These are phyloP conservation scores for Aspergillus pseudotamarii DNA, from an alignment of 2,329 filamentous ascomycete genomes.

Conservation along the genomic window DNA sequence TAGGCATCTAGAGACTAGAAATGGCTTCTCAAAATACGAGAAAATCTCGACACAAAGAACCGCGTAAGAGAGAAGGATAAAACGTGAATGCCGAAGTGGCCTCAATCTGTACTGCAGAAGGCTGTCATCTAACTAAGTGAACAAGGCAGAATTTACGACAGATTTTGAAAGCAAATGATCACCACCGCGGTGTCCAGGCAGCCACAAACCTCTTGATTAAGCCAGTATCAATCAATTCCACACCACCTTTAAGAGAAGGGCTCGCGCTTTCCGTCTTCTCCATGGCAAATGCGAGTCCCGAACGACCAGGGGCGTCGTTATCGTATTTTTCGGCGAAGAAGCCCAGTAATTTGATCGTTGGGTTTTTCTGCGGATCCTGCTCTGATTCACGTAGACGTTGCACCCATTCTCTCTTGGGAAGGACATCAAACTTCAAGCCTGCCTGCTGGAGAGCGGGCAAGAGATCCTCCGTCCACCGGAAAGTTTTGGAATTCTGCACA, in stretches of 20 bases:
- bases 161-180: too few relatives aligned
- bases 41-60: too few relatives aligned
- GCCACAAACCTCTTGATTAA: slow-evolving; percentile 13
- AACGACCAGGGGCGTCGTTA: background rate
- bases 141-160: too few relatives aligned
- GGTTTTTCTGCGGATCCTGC: slow-evolving; percentile 53
- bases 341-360: slow-evolving; percentile 56
- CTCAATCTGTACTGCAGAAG: too few relatives aligned
- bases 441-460: slow-evolving; percentile 34
- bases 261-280: slow-evolving; percentile 8
- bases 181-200: too few relatives aligned
- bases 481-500: slow-evolving; percentile 21
- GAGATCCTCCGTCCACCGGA: slow-evolving; percentile 40
- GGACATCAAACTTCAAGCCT: slow-evolving; percentile 36
- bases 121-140: too few relatives aligned
- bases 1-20: too few relatives aligned
- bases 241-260: slow-evolving; percentile 1
- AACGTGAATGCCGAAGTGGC: too few relatives aligned
- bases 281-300: slow-evolving; percentile 3
- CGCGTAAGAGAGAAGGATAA: too few relatives aligned
- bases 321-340: slow-evolving; percentile 58
- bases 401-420: slow-evolving; percentile 38
- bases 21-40: too few relatives aligned
- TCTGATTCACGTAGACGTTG: slow-evolving; percentile 44
- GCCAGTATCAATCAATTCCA: slow-evolving; percentile 13